These are phyloP conservation scores for Verruconis gallopava DNA, from an alignment of 2,329 filamentous ascomycete genomes.

Conservation along the genomic window DNA sequence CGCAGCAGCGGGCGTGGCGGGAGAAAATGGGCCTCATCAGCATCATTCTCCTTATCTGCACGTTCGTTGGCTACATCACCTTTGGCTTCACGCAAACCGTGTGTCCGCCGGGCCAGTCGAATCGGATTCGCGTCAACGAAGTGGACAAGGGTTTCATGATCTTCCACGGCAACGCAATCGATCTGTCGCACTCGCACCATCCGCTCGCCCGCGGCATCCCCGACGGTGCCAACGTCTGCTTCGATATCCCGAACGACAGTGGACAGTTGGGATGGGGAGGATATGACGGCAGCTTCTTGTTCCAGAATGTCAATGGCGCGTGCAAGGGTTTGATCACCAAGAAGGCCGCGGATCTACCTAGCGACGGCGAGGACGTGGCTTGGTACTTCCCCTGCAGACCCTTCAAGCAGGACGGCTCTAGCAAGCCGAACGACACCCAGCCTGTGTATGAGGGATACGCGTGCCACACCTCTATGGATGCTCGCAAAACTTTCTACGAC, in stretches of 20 bases:
- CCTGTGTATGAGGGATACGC: constrained; percentile 72
- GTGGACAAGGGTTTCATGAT: constrained; percentile 83
- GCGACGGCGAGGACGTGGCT: constrained; percentile 60
- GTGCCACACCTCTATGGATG: constrained; percentile 65
- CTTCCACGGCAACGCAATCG: constrained; percentile 84
- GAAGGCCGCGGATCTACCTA: constrained; percentile 58
- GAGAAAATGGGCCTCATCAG: constrained; percentile 97
- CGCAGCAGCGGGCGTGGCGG: constrained; percentile 84
- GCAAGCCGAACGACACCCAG: constrained; percentile 57
- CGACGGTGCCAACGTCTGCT: constrained; percentile 64
- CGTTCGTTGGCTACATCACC: constrained; percentile 84
- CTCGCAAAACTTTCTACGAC: constrained; percentile 63
- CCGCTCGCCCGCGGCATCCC: constrained; percentile 70
- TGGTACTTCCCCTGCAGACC: constrained; percentile 95
- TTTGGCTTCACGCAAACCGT: constrained; percentile 91
- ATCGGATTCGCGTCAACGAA: constrained; percentile 67
- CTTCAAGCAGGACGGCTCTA: constrained; percentile 89
- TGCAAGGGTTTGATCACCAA: constrained; percentile 83
- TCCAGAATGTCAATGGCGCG: constrained; percentile 95
- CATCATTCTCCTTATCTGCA: constrained; percentile 78
- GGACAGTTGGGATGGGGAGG: constrained; percentile 31
- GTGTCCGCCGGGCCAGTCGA: constrained; percentile 55
- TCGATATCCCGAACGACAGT: constrained; percentile 66
- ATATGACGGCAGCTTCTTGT: constrained; percentile 91
- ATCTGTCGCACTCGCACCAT: constrained; percentile 64